phyloP scores from a whole-genome alignment of 192 early-diverging fungal species.

The Podila clonocystis region DNA sequence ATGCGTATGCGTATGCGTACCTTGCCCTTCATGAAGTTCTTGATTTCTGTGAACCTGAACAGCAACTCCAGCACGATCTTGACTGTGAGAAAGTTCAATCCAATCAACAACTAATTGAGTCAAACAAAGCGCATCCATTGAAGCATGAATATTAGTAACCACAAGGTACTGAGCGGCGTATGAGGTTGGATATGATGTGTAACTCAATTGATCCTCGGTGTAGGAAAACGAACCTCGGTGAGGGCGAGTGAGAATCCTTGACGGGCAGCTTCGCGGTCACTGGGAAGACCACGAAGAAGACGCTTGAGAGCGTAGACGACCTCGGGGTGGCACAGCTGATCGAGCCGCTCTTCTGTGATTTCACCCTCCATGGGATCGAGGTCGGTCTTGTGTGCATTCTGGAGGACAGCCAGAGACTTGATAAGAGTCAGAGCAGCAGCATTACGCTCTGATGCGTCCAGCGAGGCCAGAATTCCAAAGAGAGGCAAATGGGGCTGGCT shows the following conservation, averaged over 20 bases:
- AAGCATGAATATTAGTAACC: too few relatives aligned
- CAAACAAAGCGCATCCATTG: background rate
- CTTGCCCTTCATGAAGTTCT: constrained; percentile 72
- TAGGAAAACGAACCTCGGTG: constrained; percentile 70
- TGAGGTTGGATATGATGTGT: too few relatives aligned
- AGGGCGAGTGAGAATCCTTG: constrained; percentile 97
- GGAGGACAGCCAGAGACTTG: constrained; percentile 62
- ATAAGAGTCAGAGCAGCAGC: constrained; percentile 74
- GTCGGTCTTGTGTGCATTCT: constrained; percentile 50
- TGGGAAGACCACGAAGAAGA: constrained; percentile 88
- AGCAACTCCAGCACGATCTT: constrained; percentile 78
- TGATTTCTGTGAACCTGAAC: constrained; percentile 70
- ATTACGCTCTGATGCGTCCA: constrained; percentile 71
- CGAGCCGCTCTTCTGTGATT: constrained; percentile 69
- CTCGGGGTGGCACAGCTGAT: constrained; percentile 76
- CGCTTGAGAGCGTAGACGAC: constrained; percentile 89
- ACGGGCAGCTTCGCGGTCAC: constrained; percentile 86
- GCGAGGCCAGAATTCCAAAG: constrained; percentile 85
- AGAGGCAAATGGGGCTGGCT: constrained; percentile 64
- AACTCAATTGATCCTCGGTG: background rate
- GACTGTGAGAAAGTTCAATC: constrained; percentile 51
- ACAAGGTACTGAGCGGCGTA: too few relatives aligned
- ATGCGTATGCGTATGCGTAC: constrained; percentile 21
- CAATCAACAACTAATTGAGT: constrained; percentile 36
- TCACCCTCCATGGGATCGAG: constrained; percentile 47